phyloP scores from a whole-genome alignment of 768 basidiomycete species.

The Astraeus odoratus region DNA sequence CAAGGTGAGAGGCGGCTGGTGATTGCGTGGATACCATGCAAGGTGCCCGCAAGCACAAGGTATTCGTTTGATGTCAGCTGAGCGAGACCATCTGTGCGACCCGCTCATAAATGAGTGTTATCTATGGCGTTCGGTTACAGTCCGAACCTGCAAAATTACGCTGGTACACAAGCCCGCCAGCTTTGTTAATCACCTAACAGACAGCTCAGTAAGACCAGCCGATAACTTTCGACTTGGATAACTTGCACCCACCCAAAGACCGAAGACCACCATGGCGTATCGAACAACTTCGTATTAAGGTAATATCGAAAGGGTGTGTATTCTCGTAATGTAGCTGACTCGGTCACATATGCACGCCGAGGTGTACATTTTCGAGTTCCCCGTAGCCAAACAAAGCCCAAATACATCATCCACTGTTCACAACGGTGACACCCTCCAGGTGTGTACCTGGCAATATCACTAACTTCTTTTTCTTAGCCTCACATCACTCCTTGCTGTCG shows the following conservation, averaged over 20 bases:
- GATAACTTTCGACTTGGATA: not conserved
- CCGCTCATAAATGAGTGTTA: not conserved
- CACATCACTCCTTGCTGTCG: not conserved
- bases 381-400: constrained; percentile 31
- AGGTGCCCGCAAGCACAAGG: constrained; percentile 90
- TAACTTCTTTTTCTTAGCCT: not conserved
- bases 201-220: not conserved
- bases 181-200: constrained; percentile 95
- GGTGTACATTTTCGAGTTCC: too few relatives aligned
- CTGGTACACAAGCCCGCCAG: constrained; percentile 93
- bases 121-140: not conserved
- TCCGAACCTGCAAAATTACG: constrained; percentile 79
- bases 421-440: constrained; percentile 11
- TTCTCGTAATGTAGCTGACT: too few relatives aligned
- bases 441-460: not conserved
- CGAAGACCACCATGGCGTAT: constrained; percentile 66
- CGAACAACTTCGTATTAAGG: too few relatives aligned
- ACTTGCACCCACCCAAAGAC: constrained; percentile 61
- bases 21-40: constrained; percentile 99
- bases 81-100: constrained; percentile 74
- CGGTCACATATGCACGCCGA: too few relatives aligned
- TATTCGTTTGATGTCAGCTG: constrained; percentile 90
- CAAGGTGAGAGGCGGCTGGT: constrained; percentile 85
- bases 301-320: too few relatives aligned
- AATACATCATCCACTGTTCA: constrained; percentile 14